phyloP scores from a whole-genome alignment of 176 grass and related monocot genomes.

The Microstegium vimineum region DNA sequence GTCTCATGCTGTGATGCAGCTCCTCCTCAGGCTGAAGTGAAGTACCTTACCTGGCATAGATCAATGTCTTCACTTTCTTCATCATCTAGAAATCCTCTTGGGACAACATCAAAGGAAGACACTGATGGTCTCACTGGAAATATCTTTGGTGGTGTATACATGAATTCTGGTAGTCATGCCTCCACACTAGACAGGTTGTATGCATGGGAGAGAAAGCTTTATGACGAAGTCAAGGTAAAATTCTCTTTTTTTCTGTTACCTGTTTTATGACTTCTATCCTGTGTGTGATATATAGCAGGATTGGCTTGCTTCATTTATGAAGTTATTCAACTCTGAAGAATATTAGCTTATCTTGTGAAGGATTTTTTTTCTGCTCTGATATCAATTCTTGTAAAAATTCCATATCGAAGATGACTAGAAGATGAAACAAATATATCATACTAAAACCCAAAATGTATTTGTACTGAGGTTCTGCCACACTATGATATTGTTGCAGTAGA shows the following conservation, averaged over 20 bases:
- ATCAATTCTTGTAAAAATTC: not conserved
- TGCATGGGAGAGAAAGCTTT: slow-evolving; percentile 99
- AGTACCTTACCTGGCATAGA: slow-evolving; percentile 83
- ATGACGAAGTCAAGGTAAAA: slow-evolving; percentile 98
- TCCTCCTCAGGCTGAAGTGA: slow-evolving; percentile 55
- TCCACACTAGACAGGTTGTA: slow-evolving; percentile 88
- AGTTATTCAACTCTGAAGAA: slow-evolving; percentile 15
- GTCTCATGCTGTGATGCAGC: slow-evolving; percentile 53
- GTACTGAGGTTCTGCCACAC: not conserved
- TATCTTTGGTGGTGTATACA: slow-evolving; percentile 64
- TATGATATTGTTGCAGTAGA: not conserved
- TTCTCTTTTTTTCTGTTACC: not conserved
- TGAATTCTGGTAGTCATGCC: slow-evolving; percentile 97
- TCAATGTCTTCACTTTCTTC: slow-evolving; percentile 90
- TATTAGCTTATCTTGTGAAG: not conserved
- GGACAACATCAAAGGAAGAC: slow-evolving; percentile 47
- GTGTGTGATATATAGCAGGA: not conserved
- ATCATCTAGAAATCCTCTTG: slow-evolving; percentile 79
- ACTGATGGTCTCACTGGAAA: slow-evolving; percentile 57
- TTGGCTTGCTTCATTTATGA: not conserved
- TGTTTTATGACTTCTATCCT: slow-evolving; percentile 10
- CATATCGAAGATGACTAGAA: slow-evolving; percentile 3
- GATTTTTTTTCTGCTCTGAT: not conserved
- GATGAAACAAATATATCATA: not conserved
- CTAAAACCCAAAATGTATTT: not conserved